phyloP scores from a whole-genome alignment of 2,329 filamentous ascomycete species.

The Myriosclerotinia duriaeana region DNA sequence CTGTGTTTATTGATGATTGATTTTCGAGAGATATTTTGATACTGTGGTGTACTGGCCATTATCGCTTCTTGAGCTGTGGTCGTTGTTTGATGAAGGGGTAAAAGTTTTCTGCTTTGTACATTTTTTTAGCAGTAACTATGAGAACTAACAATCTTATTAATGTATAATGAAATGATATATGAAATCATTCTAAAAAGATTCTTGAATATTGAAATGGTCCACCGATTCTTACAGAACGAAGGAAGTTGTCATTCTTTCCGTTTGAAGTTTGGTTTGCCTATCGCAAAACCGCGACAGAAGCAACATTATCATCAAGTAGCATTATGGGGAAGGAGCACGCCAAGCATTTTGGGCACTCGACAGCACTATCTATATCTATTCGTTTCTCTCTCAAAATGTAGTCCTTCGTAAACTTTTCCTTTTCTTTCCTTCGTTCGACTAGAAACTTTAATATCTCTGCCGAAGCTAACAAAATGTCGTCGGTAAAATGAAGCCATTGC shows the following conservation, averaged over 20 bases:
- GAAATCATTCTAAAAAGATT: background rate
- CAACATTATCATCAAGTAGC: background rate
- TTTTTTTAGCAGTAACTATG: background rate
- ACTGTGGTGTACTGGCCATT: background rate
- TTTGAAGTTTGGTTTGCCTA: background rate
- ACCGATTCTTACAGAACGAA: too few relatives aligned
- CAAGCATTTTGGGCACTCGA: background rate
- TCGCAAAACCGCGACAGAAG: too few relatives aligned
- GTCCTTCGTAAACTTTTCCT: background rate
- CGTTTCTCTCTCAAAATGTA: background rate
- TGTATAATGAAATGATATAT: too few relatives aligned
- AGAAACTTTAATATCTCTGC: background rate
- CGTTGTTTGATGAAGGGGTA: conserved; percentile 12
- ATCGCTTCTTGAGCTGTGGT: background rate
- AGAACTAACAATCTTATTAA: background rate
- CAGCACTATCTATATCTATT: background rate
- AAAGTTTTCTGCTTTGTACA: background rate
- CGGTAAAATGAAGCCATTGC: background rate
- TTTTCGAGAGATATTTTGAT: background rate
- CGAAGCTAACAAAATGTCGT: background rate
- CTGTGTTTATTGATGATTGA: background rate
- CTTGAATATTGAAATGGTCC: background rate
- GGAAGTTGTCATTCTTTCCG: background rate
- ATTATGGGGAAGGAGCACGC: background rate
- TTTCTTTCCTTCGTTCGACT: background rate